Evolutionary conservation across 352 stramenopile genomes (phyloP), one percentile per base, ranked within the genome.

Genomic region (Hyaloperonospora arabidopsidis): DNA sequence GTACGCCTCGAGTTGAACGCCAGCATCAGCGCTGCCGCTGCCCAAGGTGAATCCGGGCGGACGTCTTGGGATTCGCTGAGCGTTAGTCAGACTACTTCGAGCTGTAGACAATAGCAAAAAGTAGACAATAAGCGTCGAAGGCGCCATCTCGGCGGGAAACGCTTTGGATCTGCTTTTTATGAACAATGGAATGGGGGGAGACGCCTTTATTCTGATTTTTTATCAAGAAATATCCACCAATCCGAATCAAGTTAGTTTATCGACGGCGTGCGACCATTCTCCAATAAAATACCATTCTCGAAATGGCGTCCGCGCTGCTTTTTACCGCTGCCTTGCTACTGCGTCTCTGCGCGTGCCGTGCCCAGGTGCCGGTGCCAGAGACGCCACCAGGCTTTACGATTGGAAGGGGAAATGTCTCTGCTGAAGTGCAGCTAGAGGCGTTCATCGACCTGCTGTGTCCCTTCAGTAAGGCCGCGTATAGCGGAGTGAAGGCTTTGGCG

Each of bases 1-100:
- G 54, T 86, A 93, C 19, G 78, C 82, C 67, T 93, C 83, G 36
- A 93, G 74, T 59, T 93, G 83, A 28, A 93, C 74, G 28, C 73
- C 68, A 2, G 83, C 83, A 14, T 74, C 56, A 5, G 77, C 71
- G 12, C 36, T 65, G 5, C 83, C 79, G 1, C 70, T 43, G 13
- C 76, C 75, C 15, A 85, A 53, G 1, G 74, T 83, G 49, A 90
- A 90, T 0, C 83, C 83, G 18, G 76, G 76, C 1, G 71, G 79
- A 35, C 72, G 74, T 13, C 63, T 57, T 13, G 78, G 83, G 49
- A 90, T 79, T n/a, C 70, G 68, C 11, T 59, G 59, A 22, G 54
- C 28, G 11, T 17, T 41, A 10, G 64, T 10, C 17, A 63, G 12
- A 22, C 36, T 56, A 34, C 38, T 61, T 15, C 58, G 39, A 46